Conservation (phyloP, 768 basidiomycete species). For the Leccinellum rugosiceps region DNA sequence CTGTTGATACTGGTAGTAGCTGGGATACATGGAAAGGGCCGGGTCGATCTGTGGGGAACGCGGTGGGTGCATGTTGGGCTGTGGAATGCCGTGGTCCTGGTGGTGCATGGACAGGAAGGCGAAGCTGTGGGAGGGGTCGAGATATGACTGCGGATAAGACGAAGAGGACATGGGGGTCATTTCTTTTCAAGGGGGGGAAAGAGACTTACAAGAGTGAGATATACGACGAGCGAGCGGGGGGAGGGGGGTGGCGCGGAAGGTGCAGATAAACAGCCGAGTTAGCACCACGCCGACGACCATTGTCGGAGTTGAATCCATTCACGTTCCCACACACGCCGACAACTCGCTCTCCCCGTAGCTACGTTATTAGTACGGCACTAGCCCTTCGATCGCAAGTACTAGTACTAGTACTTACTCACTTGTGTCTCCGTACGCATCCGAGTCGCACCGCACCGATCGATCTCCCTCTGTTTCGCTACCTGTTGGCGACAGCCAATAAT, state of each 20-base stretch:
- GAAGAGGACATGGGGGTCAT: slow-evolving; percentile 21
- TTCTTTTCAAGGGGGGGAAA: not conserved
- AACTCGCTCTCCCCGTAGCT: not conserved
- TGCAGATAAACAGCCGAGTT: not conserved
- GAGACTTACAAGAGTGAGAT: slow-evolving; percentile 7
- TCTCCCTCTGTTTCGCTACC: not conserved
- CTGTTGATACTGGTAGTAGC: slow-evolving; percentile 55
- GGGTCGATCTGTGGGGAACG: slow-evolving; percentile 70
- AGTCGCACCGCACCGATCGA: not conserved
- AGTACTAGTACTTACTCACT: not conserved
- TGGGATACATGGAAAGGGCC: slow-evolving; percentile 60
- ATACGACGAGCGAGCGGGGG: not conserved
- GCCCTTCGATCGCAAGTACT: too few relatives aligned
- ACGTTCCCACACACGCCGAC: not conserved
- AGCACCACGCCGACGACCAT: not conserved
- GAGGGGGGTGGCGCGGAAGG: too few relatives aligned
- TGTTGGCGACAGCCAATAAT: not conserved
- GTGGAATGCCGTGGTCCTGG: slow-evolving; percentile 41
- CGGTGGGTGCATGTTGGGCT: slow-evolving; percentile 41
- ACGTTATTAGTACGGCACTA: too few relatives aligned
- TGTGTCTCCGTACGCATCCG: too few relatives aligned
- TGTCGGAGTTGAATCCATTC: not conserved
- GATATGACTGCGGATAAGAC: slow-evolving; percentile 21
- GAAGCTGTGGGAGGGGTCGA: slow-evolving; percentile 32
- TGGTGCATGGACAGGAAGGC: slow-evolving; percentile 43